Conservation (phyloP, 805 yeast species). For the Barnettozyma wickerhamii region DNA sequence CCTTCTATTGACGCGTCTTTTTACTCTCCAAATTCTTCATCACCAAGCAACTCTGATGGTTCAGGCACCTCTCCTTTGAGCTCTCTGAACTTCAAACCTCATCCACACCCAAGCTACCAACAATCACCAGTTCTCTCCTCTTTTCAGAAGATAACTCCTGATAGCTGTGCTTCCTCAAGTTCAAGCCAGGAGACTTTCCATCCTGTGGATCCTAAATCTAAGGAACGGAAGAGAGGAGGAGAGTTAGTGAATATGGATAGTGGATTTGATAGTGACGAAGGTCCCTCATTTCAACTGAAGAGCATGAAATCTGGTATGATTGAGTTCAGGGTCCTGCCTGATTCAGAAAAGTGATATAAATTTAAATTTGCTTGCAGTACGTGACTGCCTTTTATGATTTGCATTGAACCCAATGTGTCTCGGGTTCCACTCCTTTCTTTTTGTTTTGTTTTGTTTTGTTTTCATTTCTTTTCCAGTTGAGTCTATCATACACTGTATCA, state of each 20-base stretch:
- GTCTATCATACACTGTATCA: neutral
- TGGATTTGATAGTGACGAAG: neutral
- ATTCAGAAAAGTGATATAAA: slow-evolving; percentile 2
- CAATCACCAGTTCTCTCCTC: slow-evolving; percentile 17
- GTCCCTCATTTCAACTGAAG: slow-evolving; percentile 7
- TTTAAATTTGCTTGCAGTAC: too few relatives aligned
- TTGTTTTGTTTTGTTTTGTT: neutral
- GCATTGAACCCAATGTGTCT: neutral
- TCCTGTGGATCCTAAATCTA: neutral
- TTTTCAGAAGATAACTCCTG: slow-evolving; percentile 15
- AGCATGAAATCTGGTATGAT: slow-evolving; percentile 18
- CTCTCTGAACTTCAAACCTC: slow-evolving; percentile 1
- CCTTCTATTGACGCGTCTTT: slow-evolving; percentile 19
- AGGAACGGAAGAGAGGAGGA: neutral
- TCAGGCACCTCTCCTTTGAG: slow-evolving; percentile 21
- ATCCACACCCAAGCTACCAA: slow-evolving; percentile 7
- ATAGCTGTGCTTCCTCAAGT: slow-evolving; percentile 6
- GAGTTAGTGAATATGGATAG: neutral
- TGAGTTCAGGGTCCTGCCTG: slow-evolving; percentile 11
- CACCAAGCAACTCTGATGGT: slow-evolving; percentile 24
- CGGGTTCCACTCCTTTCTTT: neutral
- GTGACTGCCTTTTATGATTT: too few relatives aligned
- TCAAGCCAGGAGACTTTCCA: slow-evolving; percentile 3
- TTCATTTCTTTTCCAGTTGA: neutral
- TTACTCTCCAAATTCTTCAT: slow-evolving; percentile 19